Evolutionary conservation across 306 rosid species (phyloP).

Genomic region (Vigna hirtella): DNA sequence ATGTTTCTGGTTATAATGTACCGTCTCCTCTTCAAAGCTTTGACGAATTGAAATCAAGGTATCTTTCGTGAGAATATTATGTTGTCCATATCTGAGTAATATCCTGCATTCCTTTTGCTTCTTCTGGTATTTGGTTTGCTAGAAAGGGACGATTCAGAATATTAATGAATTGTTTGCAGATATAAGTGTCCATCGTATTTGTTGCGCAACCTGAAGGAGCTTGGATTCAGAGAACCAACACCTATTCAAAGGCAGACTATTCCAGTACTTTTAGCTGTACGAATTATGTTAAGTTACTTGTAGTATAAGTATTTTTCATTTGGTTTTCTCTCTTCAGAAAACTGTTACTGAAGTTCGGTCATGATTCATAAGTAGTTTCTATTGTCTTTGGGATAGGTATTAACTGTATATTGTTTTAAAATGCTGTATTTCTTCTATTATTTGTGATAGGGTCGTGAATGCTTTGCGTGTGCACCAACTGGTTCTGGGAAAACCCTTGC

Average conservation of each 20-base stretch:
- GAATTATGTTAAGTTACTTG: constrained; percentile 24
- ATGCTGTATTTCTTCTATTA: constrained; percentile 13
- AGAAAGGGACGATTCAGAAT: constrained; percentile 38
- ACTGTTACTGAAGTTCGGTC: constrained; percentile 13
- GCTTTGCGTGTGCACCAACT: constrained; percentile 99
- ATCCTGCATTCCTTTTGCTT: background rate
- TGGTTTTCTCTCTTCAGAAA: background rate
- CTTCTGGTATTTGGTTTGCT: background rate
- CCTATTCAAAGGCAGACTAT: constrained; percentile 99
- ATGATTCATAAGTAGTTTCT: constrained; percentile 14
- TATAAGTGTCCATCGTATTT: constrained; percentile 67
- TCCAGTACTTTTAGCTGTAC: constrained; percentile 86
- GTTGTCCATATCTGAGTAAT: background rate
- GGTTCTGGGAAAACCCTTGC: constrained; percentile 98
- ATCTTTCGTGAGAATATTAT: constrained; percentile 14
- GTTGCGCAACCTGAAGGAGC: constrained; percentile 69
- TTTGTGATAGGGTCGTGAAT: constrained; percentile 73
- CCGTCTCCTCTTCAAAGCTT: constrained; percentile 84
- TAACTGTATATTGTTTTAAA: background rate
- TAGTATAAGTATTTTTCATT: too few species aligned
- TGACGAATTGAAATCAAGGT: constrained; percentile 83
- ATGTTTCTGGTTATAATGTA: constrained; percentile 82
- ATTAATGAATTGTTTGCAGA: constrained; percentile 53
- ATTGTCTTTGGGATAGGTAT: background rate
- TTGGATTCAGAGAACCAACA: constrained; percentile 88